These are phyloP conservation scores for Eudorina sp. DNA, from an alignment of 139 green algal genomes.

Conservation along the genomic window DNA sequence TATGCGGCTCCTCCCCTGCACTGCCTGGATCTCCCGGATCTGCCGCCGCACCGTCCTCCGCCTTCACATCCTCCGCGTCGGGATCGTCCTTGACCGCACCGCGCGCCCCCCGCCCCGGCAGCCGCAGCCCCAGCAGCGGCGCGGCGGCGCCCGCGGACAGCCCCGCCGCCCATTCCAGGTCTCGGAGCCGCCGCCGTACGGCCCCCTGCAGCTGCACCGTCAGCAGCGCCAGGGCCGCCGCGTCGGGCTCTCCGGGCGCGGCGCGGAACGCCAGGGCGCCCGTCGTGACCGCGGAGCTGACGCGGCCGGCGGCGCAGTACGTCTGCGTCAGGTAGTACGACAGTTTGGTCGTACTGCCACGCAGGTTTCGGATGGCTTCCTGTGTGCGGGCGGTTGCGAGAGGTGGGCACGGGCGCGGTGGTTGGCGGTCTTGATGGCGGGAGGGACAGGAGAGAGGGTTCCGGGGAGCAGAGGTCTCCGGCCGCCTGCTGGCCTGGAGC, in stretches of 20 bases:
- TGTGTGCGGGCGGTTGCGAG: too few relatives aligned
- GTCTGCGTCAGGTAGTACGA: constrained; percentile 20
- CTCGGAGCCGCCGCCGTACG: background rate
- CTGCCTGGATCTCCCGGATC: too few relatives aligned
- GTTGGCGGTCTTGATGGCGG: too few relatives aligned
- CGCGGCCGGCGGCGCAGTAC: constrained; percentile 3
- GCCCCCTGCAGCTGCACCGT: background rate
- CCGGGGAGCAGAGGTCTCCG: too few relatives aligned
- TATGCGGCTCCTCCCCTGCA: too few relatives aligned
- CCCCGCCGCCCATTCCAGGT: background rate
- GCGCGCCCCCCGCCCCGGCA: background rate
- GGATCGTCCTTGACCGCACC: background rate
- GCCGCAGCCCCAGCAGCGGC: background rate
- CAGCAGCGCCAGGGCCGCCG: background rate
- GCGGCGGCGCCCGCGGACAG: constrained; percentile 9
- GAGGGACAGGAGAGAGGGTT: too few relatives aligned
- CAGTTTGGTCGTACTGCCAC: background rate
- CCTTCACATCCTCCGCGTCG: background rate
- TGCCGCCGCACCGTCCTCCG: background rate
- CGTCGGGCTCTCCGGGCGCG: background rate
- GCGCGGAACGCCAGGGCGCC: background rate
- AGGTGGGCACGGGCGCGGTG: too few relatives aligned
- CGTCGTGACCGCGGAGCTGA: background rate
- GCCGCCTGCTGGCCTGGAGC: too few relatives aligned
- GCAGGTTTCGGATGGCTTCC: background rate